phyloP scores from a whole-genome alignment of 805 yeast species.

The Metschnikowia lochheadii region DNA sequence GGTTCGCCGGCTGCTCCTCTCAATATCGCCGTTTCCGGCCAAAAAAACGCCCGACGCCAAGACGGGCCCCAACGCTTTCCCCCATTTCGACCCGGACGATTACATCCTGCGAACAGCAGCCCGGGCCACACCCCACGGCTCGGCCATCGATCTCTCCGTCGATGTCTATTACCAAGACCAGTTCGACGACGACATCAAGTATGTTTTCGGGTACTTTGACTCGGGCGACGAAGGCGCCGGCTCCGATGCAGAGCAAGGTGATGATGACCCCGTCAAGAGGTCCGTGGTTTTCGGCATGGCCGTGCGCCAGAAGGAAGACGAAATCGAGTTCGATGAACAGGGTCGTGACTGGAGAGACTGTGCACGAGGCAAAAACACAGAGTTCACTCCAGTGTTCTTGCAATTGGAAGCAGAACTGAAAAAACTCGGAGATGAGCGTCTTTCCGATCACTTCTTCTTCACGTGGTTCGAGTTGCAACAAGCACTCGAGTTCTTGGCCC shows the following conservation, averaged over 20 bases:
- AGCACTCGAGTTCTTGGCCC: conserved; percentile 24
- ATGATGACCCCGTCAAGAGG: conserved; percentile 6
- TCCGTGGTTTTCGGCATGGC: conserved; percentile 17
- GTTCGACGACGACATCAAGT: conserved; percentile 64
- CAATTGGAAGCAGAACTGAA: conserved; percentile 14
- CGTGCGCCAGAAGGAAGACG: conserved; percentile 18
- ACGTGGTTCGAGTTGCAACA: conserved; percentile 23
- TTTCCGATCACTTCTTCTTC: conserved; percentile 27
- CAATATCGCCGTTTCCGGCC: conserved; percentile 11
- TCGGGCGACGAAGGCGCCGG: conserved; percentile 19
- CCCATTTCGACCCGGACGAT: conserved; percentile 13
- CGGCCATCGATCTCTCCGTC: conserved; percentile 39
- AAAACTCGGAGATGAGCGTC: conserved; percentile 12
- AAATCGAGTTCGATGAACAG: conserved; percentile 49
- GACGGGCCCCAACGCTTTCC: conserved; percentile 3
- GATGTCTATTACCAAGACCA: conserved; percentile 59
- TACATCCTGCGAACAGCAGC: conserved; percentile 7
- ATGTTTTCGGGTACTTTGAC: conserved; percentile 54
- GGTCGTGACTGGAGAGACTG: conserved; percentile 74
- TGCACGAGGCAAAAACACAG: conserved; percentile 54
- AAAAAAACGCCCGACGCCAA: background rate
- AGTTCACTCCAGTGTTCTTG: conserved; percentile 20
- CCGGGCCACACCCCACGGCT: conserved; percentile 10
- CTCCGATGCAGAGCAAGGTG: conserved; percentile 3
- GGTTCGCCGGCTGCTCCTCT: conserved; percentile 23